A percentile compares a stretch with the other conserved stretches of the same genome.
These are phyloP conservation scores for Fonsecaea nubica DNA, from an alignment of 2,329 filamentous ascomycete genomes.

Conservation along the genomic window DNA sequence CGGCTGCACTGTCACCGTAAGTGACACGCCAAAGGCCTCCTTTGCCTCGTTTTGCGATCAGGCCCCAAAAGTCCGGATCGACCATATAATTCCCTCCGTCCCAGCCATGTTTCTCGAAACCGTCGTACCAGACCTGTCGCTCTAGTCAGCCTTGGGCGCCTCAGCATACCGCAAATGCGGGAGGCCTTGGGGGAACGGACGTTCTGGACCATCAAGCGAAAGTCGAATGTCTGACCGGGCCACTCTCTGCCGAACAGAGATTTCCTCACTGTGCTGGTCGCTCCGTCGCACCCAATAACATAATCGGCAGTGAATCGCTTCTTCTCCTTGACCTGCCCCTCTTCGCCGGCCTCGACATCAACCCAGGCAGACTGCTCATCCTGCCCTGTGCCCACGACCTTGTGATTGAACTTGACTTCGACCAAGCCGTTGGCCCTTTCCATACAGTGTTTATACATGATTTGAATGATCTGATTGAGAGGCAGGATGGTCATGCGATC, in stretches of 20 bases:
- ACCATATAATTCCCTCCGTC: conserved; percentile 58
- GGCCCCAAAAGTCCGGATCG: conserved; percentile 67
- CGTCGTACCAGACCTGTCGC: conserved; percentile 28
- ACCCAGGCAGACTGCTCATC: conserved; percentile 25
- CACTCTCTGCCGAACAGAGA: conserved; percentile 27
- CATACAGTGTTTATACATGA: conserved; percentile 29
- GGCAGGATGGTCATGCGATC: conserved; percentile 32
- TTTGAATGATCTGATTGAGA: conserved; percentile 25
- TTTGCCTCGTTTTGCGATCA: conserved; percentile 65
- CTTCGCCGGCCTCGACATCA: conserved; percentile 23
- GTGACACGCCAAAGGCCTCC: conserved; percentile 70
- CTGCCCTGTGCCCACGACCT: conserved; percentile 23
- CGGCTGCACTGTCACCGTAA: conserved; percentile 62
- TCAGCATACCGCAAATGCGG: not conserved
- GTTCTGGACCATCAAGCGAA: conserved; percentile 29
- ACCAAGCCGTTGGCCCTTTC: conserved; percentile 32
- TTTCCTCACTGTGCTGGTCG: conserved; percentile 22
- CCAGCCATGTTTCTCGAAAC: conserved; percentile 33
- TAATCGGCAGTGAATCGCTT: conserved; percentile 56
- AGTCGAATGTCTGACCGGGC: conserved; percentile 31
- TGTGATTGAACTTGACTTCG: conserved; percentile 49
- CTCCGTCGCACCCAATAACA: conserved; percentile 63
- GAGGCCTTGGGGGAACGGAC: conserved; percentile 1
- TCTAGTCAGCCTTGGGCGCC: conserved; percentile 2
- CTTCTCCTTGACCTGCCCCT: conserved; percentile 21